Percentiles rank a stretch among this genome's conserved stretches.
Evolutionary conservation across 2,329 filamentous ascomycete species (phyloP).

Genomic region (Aureobasidium namibiae): DNA sequence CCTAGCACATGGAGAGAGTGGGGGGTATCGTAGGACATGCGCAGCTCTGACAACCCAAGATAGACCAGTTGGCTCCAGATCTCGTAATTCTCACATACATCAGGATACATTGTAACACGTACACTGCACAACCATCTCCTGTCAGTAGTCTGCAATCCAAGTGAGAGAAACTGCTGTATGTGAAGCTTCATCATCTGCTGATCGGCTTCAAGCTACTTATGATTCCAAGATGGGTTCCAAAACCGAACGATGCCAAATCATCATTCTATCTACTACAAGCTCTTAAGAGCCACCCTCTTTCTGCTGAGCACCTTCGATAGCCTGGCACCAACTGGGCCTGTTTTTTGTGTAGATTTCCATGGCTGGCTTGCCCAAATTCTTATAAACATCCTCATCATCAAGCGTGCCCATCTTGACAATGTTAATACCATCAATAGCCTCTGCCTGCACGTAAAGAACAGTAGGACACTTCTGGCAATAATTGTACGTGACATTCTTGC

Average conservation of each 20-base stretch:
- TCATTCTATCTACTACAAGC: neutral
- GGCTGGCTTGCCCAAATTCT: conserved; percentile 17
- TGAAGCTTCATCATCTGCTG: too few relatives aligned
- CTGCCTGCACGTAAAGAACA: conserved; percentile 22
- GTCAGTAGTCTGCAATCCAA: neutral
- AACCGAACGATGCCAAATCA: neutral
- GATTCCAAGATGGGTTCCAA: neutral
- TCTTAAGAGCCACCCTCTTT: conserved; percentile 16
- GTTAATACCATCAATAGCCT: conserved; percentile 19
- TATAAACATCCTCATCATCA: conserved; percentile 21
- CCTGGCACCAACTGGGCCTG: conserved; percentile 22
- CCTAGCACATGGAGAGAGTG: too few relatives aligned
- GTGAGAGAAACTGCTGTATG: neutral
- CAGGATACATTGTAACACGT: neutral
- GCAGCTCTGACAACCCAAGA: neutral
- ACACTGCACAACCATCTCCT: neutral
- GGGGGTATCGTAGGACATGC: neutral
- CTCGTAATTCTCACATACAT: neutral
- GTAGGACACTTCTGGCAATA: conserved; percentile 24
- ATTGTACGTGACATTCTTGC: conserved; percentile 24
- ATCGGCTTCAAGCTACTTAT: too few relatives aligned
- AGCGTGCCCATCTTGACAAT: conserved; percentile 27
- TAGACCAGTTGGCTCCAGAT: neutral
- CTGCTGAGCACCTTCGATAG: conserved; percentile 19
- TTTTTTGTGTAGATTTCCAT: conserved; percentile 26